Evolutionary conservation across 768 basidiomycete species (phyloP).

Genomic region (Amanita thiersii): DNA sequence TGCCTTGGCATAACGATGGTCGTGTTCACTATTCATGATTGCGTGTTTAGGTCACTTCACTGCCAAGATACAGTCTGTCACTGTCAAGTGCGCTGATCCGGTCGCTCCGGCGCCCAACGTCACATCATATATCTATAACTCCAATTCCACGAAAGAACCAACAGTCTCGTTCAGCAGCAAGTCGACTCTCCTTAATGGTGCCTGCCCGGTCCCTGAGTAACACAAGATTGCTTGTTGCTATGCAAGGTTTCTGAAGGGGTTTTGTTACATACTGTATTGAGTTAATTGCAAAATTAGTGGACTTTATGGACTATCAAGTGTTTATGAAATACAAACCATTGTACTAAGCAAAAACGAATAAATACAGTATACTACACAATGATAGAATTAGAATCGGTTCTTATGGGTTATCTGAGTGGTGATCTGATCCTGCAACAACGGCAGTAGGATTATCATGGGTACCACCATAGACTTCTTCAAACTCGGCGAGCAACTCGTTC

Average conservation of each 20-base stretch:
- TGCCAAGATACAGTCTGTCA: conserved; percentile 50
- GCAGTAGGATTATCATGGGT: conserved; percentile 14
- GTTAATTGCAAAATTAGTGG: too few species aligned
- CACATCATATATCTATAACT: conserved; percentile 58
- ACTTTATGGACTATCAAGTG: too few species aligned
- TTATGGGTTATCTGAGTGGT: too few species aligned
- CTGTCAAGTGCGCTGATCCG: conserved; percentile 56
- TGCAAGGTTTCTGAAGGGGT: too few species aligned
- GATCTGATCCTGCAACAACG: too few species aligned
- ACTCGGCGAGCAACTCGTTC: conserved; percentile 51
- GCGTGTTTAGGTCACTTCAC: conserved; percentile 68
- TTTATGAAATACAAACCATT: too few species aligned
- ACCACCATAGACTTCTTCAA: conserved; percentile 28
- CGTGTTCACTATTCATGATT: background rate
- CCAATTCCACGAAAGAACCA: conserved; percentile 47
- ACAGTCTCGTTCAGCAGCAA: conserved; percentile 50
- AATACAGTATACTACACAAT: too few species aligned
- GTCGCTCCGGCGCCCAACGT: conserved; percentile 31
- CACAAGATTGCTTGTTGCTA: too few species aligned
- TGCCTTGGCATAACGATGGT: conserved; percentile 1
- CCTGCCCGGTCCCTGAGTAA: too few species aligned
- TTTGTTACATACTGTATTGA: too few species aligned
- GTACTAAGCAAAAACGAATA: too few species aligned
- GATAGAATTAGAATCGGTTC: too few species aligned
- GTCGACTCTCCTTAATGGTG: conserved; percentile 46